Conservation (phyloP, 805 yeast species). For the Cyberlindnera mississippiensis region DNA sequence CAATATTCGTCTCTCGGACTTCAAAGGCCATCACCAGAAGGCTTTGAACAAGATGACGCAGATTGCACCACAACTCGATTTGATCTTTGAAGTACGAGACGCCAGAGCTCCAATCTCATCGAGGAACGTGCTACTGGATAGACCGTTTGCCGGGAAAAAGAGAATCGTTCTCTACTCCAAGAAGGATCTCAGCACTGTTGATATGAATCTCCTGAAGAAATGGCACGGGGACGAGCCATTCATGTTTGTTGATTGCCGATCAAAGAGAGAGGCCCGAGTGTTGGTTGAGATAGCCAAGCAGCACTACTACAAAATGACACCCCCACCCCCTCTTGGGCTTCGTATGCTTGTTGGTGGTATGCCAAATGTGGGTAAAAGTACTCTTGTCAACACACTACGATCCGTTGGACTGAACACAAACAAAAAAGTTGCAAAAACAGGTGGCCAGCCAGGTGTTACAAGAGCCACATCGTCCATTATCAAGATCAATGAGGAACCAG, state of each 20-base stretch:
- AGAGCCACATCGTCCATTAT: conserved; percentile 73
- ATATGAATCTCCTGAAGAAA: conserved; percentile 32
- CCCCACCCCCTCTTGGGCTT: conserved; percentile 82
- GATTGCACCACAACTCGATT: conserved; percentile 74
- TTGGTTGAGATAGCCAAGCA: conserved; percentile 49
- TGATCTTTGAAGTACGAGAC: conserved; percentile 83
- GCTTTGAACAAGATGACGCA: conserved; percentile 67
- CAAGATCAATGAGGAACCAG: conserved; percentile 55
- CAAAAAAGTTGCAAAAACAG: conserved; percentile 78
- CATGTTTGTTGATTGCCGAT: conserved; percentile 57
- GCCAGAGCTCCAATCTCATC: conserved; percentile 86
- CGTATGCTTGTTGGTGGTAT: conserved; percentile 79
- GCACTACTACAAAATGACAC: conserved; percentile 42
- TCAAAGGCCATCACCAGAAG: conserved; percentile 86
- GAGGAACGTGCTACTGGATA: conserved; percentile 73
- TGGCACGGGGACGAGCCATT: conserved; percentile 51
- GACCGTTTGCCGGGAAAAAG: conserved; percentile 47
- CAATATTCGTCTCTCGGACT: conserved; percentile 66
- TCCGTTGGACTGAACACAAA: conserved; percentile 26
- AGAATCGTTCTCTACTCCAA: conserved; percentile 75
- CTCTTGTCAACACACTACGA: conserved; percentile 73
- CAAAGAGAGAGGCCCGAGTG: conserved; percentile 42
- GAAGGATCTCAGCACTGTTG: conserved; percentile 55
- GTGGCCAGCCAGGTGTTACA: conserved; percentile 90
- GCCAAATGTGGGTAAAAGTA: conserved; percentile 98